Evolutionary conservation across 1,284 basidiomycete genomes (phyloP), one percentile per base, ranked within the genome.

Genomic region (Volvariella surrecta): DNA sequence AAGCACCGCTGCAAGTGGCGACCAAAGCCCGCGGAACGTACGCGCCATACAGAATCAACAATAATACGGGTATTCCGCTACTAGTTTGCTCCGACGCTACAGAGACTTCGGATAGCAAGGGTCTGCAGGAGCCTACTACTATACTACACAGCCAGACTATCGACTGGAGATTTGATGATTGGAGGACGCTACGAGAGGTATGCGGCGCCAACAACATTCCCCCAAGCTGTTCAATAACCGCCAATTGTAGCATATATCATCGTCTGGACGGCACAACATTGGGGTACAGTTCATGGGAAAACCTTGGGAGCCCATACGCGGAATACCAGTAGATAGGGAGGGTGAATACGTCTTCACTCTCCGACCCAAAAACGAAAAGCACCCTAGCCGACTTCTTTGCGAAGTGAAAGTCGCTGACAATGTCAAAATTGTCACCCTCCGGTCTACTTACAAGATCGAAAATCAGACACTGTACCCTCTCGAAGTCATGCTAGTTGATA

Each of bases 121-220:
- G 24, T 11, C 58, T 63, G 7, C 73, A 72, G 39, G 73, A 76
- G 45, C 56, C 63, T 4, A 60, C 66, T 24, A 62, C 71, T 40
- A 64, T 75, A 37, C 79, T 76, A 58, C 70, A 89, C 44, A 63
- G 74, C 21, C 75, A 87, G 50, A 81, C 77, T 2, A 70, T 90
- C 11, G 95, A 98, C 41, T 99, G 96, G 96, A 74, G 93, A 45
- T 99, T 99, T 56, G 93, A 98, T 58, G 95, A 99, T 56, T 95
- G 92, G 86, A 88, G 87, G 61, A 83, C 84, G 6, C 86, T 91
- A 67, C 82, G 96, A 58, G 96, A 99, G 69, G 91, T 90, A 56
- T 50, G 68, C 51, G 8, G 28, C 20, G 32, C 20, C n/a, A 30
- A 18, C 9, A 37, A 37, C 7, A 21, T 18, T 37, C 20, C 42